Percentiles rank a stretch among this genome's conserved stretches.
phyloP scores from a whole-genome alignment of 2,329 filamentous ascomycete species.

The Colletotrichum filicis region DNA sequence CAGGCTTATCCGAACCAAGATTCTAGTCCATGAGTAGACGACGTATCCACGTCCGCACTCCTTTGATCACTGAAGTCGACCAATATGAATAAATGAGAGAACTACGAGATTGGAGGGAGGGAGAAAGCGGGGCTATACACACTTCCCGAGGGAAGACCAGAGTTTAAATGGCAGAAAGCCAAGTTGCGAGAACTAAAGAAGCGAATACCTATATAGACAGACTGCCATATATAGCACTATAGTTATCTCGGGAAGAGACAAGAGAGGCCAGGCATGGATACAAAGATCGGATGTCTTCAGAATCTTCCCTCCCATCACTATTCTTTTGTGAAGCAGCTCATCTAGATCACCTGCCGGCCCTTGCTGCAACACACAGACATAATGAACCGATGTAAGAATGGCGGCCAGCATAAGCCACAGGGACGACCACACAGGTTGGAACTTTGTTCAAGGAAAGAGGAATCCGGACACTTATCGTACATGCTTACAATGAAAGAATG shows the following conservation, averaged over 20 bases:
- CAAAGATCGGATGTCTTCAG: neutral
- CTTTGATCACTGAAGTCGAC: neutral
- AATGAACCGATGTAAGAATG: neutral
- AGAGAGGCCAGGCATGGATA: neutral
- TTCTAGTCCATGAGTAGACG: neutral
- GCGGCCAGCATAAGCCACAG: neutral
- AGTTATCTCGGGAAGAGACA: neutral
- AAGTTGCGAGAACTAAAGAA: neutral
- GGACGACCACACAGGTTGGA: neutral
- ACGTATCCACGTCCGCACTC: neutral
- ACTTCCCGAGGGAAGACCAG: neutral
- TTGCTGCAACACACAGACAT: neutral
- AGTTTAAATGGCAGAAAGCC: neutral
- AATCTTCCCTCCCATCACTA: neutral
- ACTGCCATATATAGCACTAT: neutral
- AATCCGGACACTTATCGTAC: no score
- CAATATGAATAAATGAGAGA: neutral
- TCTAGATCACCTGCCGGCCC: neutral
- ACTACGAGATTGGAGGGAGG: neutral
- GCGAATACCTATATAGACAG: neutral
- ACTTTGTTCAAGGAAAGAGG: neutral
- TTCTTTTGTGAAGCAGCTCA: neutral
- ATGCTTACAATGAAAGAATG: neutral
- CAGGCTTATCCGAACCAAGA: neutral
- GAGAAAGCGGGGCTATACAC: neutral